Base-by-base conservation (phyloP, 441 rosid genomes). In the Breynia disticha region DNA sequence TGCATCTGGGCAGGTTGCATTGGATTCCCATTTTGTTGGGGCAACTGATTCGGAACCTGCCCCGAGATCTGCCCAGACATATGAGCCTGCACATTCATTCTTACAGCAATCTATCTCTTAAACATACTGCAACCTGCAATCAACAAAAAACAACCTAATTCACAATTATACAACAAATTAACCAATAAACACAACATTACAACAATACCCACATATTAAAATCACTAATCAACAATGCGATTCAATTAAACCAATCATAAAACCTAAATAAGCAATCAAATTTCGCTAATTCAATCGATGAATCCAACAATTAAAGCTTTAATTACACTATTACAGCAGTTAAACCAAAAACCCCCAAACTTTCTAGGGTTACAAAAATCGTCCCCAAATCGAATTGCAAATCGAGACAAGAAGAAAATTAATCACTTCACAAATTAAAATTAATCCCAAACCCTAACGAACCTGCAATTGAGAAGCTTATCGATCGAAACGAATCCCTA, bases 61-160 rank as follows among this genome's bases (percentile, higher is more conserved):
- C 96, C 90, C 0, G 90, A 66, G 24, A 81, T 70, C 65, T 80
- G 90, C 59, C 90, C 94, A 3, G 99, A 76, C 78, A 84, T 63
- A 71, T 86, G 95, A 7, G 96, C 68, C 68, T 77, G 97, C 71
- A 82, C 83, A 79, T 84, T 84, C 97, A 86, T n/a, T 21, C 50
- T 39, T 43, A 28, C 15, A 14, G 17, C 16, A 12, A 41, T 56
- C 51, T 46, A 62, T 42, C 38, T 12, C 52, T 13, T 47, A 19
- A 19, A 46, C 66, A 62, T 62, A n/a, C n/a, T n/a, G 32, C 32
- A 24, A 24, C 4, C 45, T 37, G 61, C n/a, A 65, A 16, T 47
- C 14, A 14, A 22, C 32, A 37, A 58, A 52, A 7, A 18, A 8
- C 43, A 39, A 39, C 7, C n/a, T 2, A 24, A 2, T 24, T 24